phyloP scores from a whole-genome alignment of 1,284 basidiomycete species.

The Ceratobasidium sp. region DNA sequence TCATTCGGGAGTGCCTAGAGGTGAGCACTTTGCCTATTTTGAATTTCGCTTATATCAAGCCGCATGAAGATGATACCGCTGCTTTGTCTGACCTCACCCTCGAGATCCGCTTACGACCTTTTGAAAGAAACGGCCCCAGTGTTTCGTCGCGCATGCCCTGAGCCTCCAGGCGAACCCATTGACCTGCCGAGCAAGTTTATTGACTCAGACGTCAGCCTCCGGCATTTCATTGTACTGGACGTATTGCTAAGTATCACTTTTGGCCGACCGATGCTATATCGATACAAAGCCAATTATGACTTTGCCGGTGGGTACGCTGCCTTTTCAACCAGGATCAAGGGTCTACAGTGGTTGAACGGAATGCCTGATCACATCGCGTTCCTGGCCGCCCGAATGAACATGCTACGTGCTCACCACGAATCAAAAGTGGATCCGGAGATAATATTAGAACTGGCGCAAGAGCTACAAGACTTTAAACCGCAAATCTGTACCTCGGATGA shows the following conservation, averaged over 20 bases:
- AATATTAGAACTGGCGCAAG: slow-evolving; percentile 1
- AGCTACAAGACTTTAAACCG: neutral
- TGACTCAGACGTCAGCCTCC: neutral
- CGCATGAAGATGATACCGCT: neutral
- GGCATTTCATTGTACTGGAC: slow-evolving; percentile 11
- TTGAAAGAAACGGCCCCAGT: slow-evolving; percentile 1
- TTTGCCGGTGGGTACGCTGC: too few species aligned
- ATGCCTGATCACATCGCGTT: slow-evolving; percentile 11
- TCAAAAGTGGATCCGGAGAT: slow-evolving; percentile 14
- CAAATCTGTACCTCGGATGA: neutral
- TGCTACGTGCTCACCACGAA: slow-evolving; percentile 8
- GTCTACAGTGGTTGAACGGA: slow-evolving; percentile 15
- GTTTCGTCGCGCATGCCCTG: neutral
- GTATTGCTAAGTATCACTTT: slow-evolving; percentile 1
- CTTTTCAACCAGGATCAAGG: neutral
- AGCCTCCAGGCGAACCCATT: slow-evolving; percentile 1
- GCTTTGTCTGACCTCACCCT: slow-evolving; percentile 5
- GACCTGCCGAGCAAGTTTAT: slow-evolving; percentile 2
- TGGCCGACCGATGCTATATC: slow-evolving; percentile 1
- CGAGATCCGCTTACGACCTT: neutral
- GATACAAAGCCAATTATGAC: neutral
- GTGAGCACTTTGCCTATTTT: too few species aligned
- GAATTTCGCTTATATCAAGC: neutral
- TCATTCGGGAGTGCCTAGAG: too few species aligned
- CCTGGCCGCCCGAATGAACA: slow-evolving; percentile 15